phyloP scores from a whole-genome alignment of 2,329 filamentous ascomycete genomes.

The Cladosporium sp. region DNA sequence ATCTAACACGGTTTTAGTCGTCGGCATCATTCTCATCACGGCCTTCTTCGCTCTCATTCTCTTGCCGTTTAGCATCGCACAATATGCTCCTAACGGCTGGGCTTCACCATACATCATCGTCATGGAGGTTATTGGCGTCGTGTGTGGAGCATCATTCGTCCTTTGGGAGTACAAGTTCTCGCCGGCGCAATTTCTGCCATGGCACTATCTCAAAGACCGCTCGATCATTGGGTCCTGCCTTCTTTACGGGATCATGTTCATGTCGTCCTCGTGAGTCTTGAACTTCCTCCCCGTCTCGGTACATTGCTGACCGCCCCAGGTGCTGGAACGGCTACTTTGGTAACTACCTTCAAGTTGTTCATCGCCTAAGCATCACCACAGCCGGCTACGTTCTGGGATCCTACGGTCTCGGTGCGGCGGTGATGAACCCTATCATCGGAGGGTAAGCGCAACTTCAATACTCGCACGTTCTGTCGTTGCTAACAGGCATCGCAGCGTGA shows the following conservation, averaged over 20 bases:
- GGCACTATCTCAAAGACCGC: slow-evolving; percentile 48
- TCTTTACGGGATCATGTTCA: slow-evolving; percentile 42
- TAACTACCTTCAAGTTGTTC: slow-evolving; percentile 44
- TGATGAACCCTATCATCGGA: slow-evolving; percentile 41
- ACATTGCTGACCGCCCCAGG: slow-evolving; percentile 36
- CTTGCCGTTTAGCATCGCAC: slow-evolving; percentile 62
- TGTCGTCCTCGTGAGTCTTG: slow-evolving; percentile 45
- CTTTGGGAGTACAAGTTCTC: slow-evolving; percentile 43
- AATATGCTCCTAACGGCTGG: slow-evolving; percentile 38
- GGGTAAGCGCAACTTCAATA: slow-evolving; percentile 35
- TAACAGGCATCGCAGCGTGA: not conserved
- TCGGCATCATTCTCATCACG: slow-evolving; percentile 63
- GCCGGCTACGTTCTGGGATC: slow-evolving; percentile 30
- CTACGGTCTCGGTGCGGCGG: not conserved
- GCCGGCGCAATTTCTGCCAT: slow-evolving; percentile 44
- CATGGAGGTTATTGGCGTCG: slow-evolving; percentile 41
- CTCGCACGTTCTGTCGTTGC: not conserved
- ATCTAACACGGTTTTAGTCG: not conserved
- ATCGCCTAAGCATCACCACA: slow-evolving; percentile 31
- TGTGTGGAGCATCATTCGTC: slow-evolving; percentile 39
- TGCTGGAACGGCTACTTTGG: slow-evolving; percentile 44
- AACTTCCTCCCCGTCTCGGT: no score
- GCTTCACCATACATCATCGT: slow-evolving; percentile 41
- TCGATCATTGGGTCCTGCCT: slow-evolving; percentile 56
- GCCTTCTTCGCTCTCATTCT: slow-evolving; percentile 63